Percentiles rank a stretch among this genome's conserved stretches.
Conservation (phyloP, 495 filamentous ascomycete species). For the Lophiotrema nucula region DNA sequence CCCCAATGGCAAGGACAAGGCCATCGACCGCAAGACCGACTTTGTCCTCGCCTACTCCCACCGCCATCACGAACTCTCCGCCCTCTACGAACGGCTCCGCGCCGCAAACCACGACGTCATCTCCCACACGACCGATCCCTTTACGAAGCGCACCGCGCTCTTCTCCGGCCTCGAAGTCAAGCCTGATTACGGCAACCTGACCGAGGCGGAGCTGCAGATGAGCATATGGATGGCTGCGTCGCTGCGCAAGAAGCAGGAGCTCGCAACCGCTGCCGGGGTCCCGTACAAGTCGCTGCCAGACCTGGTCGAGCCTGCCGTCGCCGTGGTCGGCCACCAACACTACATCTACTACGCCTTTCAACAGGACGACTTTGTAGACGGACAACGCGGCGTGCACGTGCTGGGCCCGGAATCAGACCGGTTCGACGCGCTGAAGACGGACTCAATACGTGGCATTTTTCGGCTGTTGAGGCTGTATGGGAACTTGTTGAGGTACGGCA, state of each 20-base stretch:
- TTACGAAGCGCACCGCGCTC: slow-evolving; percentile 7
- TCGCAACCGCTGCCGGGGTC: not conserved
- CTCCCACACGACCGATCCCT: not conserved
- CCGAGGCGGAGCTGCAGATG: slow-evolving; percentile 9
- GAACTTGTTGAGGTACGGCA: slow-evolving; percentile 26
- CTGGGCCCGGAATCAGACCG: slow-evolving; percentile 14
- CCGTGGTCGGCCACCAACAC: slow-evolving; percentile 6
- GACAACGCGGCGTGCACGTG: slow-evolving; percentile 22
- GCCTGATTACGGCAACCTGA: slow-evolving; percentile 3
- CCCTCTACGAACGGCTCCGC: slow-evolving; percentile 7
- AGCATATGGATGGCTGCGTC: not conserved
- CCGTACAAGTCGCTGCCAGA: not conserved
- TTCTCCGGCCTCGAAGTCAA: slow-evolving; percentile 13
- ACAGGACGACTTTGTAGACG: not conserved
- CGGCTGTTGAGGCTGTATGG: slow-evolving; percentile 23
- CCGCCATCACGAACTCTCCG: slow-evolving; percentile 2
- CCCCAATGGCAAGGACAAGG: not conserved
- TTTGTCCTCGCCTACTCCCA: slow-evolving; percentile 6
- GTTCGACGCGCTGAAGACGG: slow-evolving; percentile 25
- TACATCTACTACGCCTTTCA: slow-evolving; percentile 8
- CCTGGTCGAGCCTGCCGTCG: slow-evolving; percentile 7
- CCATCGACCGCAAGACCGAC: slow-evolving; percentile 12
- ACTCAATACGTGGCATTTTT: slow-evolving; percentile 28
- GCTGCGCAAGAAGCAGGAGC: slow-evolving; percentile 6
- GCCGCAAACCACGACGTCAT: slow-evolving; percentile 1